phyloP scores from a whole-genome alignment of 2,329 filamentous ascomycete genomes.

The Sporothrix brunneoviolacea region DNA sequence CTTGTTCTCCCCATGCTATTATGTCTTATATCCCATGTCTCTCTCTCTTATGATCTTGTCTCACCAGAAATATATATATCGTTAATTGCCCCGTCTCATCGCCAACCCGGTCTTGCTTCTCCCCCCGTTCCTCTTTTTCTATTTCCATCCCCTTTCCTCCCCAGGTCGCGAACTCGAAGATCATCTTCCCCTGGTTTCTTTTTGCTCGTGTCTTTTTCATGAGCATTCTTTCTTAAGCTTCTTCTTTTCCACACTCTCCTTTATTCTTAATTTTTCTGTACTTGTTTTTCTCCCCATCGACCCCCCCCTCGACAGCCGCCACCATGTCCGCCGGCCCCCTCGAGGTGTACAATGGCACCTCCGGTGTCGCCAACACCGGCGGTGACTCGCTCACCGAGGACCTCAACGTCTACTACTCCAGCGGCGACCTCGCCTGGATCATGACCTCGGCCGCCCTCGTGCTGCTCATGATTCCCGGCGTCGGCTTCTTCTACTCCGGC shows the following conservation, averaged over 20 bases:
- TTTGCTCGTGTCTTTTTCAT: too few species aligned
- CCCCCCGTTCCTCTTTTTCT: neutral
- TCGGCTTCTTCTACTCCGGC: slow-evolving; percentile 92
- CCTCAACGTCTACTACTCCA: slow-evolving; percentile 75
- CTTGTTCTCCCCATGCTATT: too few species aligned
- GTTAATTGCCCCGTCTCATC: slow-evolving; percentile 2
- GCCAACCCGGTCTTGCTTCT: neutral
- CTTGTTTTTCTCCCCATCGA: neutral
- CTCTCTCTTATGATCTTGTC: neutral
- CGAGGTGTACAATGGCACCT: slow-evolving; percentile 43
- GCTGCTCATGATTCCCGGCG: slow-evolving; percentile 86
- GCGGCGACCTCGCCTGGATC: slow-evolving; percentile 79
- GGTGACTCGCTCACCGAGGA: slow-evolving; percentile 56
- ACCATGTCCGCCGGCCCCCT: slow-evolving; percentile 20
- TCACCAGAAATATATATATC: slow-evolving; percentile 4
- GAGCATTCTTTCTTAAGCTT: too few species aligned
- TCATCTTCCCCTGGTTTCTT: too few species aligned
- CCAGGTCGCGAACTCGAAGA: too few species aligned
- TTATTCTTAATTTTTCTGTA: neutral
- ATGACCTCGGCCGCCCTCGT: slow-evolving; percentile 76
- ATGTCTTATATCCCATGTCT: neutral
- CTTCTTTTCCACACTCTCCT: too few species aligned
- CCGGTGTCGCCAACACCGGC: slow-evolving; percentile 38
- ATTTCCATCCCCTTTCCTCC: neutral
- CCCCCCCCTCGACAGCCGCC: neutral